phyloP scores from a whole-genome alignment of 2,329 filamentous ascomycete genomes.

The Curvularia verruculosa region DNA sequence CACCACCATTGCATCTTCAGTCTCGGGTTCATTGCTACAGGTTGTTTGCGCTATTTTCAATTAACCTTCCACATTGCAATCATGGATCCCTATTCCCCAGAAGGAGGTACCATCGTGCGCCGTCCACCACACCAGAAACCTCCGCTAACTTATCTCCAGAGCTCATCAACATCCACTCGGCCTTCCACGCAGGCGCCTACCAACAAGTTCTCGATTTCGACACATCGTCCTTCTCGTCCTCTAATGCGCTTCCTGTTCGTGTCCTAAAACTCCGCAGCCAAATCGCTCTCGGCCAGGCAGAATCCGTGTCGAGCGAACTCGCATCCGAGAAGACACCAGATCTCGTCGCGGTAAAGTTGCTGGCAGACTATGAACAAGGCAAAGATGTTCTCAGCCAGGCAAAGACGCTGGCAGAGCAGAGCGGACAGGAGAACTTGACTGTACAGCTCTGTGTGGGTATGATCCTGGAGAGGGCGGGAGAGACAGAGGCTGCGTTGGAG shows the following conservation, averaged over 20 bases:
- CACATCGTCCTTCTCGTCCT: conserved; percentile 75
- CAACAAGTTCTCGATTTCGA: conserved; percentile 85
- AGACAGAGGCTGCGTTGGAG: conserved; percentile 82
- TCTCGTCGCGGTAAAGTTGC: conserved; percentile 74
- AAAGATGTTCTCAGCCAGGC: conserved; percentile 61
- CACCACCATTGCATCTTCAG: conserved; percentile 21
- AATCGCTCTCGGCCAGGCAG: conserved; percentile 79
- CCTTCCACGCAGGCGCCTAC: conserved; percentile 80
- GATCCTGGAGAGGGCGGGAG: conserved; percentile 77
- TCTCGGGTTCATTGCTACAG: conserved; percentile 12
- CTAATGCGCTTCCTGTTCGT: conserved; percentile 77
- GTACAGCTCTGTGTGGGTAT: conserved; percentile 86
- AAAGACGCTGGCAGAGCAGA: conserved; percentile 70
- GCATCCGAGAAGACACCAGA: conserved; percentile 71
- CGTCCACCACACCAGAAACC: not conserved
- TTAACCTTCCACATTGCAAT: conserved; percentile 1
- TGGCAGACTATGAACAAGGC: conserved; percentile 67
- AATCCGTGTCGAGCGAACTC: conserved; percentile 72
- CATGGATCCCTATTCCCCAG: conserved; percentile 66
- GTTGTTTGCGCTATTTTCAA: not conserved
- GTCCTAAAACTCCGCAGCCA: conserved; percentile 81
- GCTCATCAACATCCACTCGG: conserved; percentile 70
- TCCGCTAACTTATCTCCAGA: conserved; percentile 52
- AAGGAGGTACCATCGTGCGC: conserved; percentile 59
- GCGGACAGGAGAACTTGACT: conserved; percentile 71